Percentiles rank a stretch among this genome's conserved stretches.
phyloP scores from a whole-genome alignment of 345 rosid species.

The Carallia pectinifolia region DNA sequence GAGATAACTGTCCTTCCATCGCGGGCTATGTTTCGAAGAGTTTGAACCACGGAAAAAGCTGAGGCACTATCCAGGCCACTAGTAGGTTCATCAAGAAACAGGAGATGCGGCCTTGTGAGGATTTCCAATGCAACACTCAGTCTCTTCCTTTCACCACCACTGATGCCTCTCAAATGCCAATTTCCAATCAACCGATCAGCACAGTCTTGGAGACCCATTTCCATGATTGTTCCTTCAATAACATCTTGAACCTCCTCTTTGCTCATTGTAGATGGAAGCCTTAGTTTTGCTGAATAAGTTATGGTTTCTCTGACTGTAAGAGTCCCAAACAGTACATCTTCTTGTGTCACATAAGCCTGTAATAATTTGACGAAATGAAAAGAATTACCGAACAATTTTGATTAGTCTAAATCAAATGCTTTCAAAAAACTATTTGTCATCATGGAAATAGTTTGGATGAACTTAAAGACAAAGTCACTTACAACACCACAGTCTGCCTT shows the following conservation, averaged over 20 bases:
- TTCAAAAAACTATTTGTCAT: neutral
- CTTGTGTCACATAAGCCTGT: conserved; percentile 84
- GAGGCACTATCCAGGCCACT: conserved; percentile 84
- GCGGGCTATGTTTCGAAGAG: conserved; percentile 57
- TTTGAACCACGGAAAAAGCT: conserved; percentile 59
- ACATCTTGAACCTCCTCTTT: conserved; percentile 42
- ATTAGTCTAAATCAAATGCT: neutral
- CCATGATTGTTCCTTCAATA: conserved; percentile 56
- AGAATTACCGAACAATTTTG: neutral
- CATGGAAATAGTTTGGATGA: too few species aligned
- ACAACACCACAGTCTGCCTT: conserved; percentile 60
- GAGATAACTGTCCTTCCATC: conserved; percentile 65
- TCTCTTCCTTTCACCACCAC: conserved; percentile 82
- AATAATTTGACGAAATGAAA: neutral
- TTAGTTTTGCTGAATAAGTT: conserved; percentile 58
- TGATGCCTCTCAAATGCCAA: conserved; percentile 78
- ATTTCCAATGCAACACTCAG: conserved; percentile 69
- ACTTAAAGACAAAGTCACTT: conserved; percentile 33
- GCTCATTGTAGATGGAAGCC: conserved; percentile 51
- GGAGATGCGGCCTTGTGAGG: conserved; percentile 53
- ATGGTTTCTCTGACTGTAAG: conserved; percentile 69
- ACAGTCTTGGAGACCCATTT: conserved; percentile 74
- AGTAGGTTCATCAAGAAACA: conserved; percentile 76
- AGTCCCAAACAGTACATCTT: conserved; percentile 62
- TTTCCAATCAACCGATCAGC: conserved; percentile 53